Conservation (phyloP, 345 rosid species). For the Aquilaria malaccensis region DNA sequence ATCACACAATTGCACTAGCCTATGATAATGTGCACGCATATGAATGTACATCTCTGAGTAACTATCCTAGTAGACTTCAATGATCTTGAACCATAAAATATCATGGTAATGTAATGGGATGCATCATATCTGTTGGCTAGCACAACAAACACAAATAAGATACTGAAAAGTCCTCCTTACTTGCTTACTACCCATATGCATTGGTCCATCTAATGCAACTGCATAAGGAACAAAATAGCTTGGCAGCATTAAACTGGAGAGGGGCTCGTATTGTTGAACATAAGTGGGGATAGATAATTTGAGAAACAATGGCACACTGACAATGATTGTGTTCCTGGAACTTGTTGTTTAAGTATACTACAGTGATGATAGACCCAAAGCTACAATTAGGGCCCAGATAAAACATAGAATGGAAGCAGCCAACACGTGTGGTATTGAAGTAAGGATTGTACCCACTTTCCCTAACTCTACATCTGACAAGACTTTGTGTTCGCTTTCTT, state of each 20-base stretch:
- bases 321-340: constrained; percentile 76
- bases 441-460: constrained; percentile 84
- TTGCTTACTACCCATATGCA: constrained; percentile 47
- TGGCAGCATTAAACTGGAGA: constrained; percentile 60
- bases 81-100: not conserved
- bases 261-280: constrained; percentile 78
- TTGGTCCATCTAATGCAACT: constrained; percentile 91
- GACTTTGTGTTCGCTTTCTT: too few relatives aligned
- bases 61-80: not conserved
- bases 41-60: too few relatives aligned
- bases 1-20: too few relatives aligned
- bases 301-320: constrained; percentile 81
- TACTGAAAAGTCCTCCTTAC: constrained; percentile 25
- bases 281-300: constrained; percentile 86
- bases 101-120: not conserved
- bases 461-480: constrained; percentile 24
- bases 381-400: constrained; percentile 72
- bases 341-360: constrained; percentile 66
- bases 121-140: too few relatives aligned
- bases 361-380: constrained; percentile 68
- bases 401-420: constrained; percentile 91
- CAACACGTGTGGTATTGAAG: constrained; percentile 77
- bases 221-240: constrained; percentile 67
- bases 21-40: too few relatives aligned
- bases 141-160: too few relatives aligned